Conservation (phyloP, 2,329 filamentous ascomycete genomes). For the Exophiala oligosperma region DNA sequence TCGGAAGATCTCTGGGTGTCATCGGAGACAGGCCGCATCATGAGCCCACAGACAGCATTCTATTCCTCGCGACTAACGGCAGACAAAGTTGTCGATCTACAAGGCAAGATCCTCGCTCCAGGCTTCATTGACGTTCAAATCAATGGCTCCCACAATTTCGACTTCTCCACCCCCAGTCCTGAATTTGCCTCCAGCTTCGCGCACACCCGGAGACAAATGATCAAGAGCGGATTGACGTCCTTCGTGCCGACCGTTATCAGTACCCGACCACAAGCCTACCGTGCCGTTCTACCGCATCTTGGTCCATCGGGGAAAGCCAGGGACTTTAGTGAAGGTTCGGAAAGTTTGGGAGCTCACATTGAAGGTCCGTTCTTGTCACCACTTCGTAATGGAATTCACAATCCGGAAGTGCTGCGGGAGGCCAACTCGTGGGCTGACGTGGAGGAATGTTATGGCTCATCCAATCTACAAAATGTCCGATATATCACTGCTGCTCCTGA, state of each 20-base stretch:
- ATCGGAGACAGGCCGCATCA: conserved; percentile 75
- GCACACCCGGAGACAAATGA: conserved; percentile 68
- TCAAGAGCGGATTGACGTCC: conserved; percentile 80
- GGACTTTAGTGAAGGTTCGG: conserved; percentile 67
- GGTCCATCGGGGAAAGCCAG: conserved; percentile 67
- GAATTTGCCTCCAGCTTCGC: conserved; percentile 72
- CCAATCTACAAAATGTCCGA: conserved; percentile 67
- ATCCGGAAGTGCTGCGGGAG: conserved; percentile 66
- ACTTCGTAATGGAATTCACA: conserved; percentile 84
- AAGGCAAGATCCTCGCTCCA: conserved; percentile 78
- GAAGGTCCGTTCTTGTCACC: conserved; percentile 87
- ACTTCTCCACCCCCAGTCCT: conserved; percentile 73
- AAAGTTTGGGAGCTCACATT: conserved; percentile 85
- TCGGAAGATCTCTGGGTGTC: conserved; percentile 86
- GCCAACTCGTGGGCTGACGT: conserved; percentile 61
- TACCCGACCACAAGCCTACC: conserved; percentile 77
- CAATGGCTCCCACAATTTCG: conserved; percentile 90
- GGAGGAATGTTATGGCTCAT: conserved; percentile 58
- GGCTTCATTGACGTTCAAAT: conserved; percentile 90
- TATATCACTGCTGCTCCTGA: conserved; percentile 89
- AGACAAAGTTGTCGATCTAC: conserved; percentile 74
- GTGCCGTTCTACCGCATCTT: conserved; percentile 70
- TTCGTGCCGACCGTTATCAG: conserved; percentile 86
- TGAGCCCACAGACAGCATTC: conserved; percentile 65
- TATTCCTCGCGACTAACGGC: conserved; percentile 54